These are phyloP conservation scores for Toxicodendron radicans DNA, from an alignment of 345 rosid species.

Conservation along the genomic window DNA sequence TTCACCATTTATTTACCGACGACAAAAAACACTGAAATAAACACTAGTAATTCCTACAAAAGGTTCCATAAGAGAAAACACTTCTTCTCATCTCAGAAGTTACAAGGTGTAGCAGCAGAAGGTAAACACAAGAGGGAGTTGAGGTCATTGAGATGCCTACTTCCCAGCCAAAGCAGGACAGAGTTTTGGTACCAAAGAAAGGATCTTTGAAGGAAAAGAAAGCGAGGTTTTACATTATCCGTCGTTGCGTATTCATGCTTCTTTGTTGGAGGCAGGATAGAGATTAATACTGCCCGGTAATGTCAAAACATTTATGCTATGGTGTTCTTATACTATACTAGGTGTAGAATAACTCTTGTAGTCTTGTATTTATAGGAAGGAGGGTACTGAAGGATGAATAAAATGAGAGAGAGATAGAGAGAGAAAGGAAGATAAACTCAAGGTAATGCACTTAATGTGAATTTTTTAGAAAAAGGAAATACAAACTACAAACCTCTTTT, in stretches of 20 bases:
- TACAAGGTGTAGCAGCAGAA: conserved; percentile 18
- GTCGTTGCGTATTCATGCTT: conserved; percentile 62
- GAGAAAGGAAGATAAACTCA: background rate
- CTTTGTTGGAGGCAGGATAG: conserved; percentile 71
- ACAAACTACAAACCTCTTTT: conserved; percentile 5
- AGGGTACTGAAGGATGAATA: background rate
- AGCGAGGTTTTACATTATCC: conserved; percentile 60
- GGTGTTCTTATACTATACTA: background rate
- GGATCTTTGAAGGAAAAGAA: conserved; percentile 54
- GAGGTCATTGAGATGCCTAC: conserved; percentile 32
- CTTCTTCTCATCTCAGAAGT: conserved; percentile 16
- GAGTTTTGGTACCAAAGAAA: conserved; percentile 33
- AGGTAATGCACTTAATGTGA: conserved; percentile 9
- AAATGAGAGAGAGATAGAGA: background rate
- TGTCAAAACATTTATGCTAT: conserved; percentile 10
- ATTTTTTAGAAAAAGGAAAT: background rate
- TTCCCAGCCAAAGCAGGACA: conserved; percentile 27
- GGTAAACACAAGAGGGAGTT: conserved; percentile 13
- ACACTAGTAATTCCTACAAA: conserved; percentile 26
- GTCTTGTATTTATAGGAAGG: conserved; percentile 4
- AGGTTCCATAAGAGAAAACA: conserved; percentile 20
- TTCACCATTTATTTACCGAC: conserved; percentile 31
- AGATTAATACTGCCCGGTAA: conserved; percentile 28
- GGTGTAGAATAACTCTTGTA: conserved; percentile 9
- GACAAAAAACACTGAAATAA: conserved; percentile 29